Conservation (phyloP, 176 grass and related monocot species). For the Metroxylon sagu region DNA sequence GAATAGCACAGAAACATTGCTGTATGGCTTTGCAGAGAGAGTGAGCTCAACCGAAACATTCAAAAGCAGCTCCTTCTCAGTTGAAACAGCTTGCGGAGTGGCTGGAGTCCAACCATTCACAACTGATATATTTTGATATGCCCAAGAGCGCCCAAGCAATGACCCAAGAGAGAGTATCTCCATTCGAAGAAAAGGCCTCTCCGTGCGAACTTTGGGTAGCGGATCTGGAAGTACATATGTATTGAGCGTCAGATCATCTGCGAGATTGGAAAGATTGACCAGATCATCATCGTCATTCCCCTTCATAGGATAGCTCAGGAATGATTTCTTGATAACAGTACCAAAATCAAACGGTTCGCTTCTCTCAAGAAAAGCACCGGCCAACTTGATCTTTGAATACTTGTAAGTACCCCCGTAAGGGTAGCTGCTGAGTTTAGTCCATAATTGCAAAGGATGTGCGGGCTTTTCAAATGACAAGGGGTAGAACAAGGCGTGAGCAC, state of each 20-base stretch:
- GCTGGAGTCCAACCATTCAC: not conserved
- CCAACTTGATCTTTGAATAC: conserved; percentile 46
- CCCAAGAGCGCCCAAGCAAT: conserved; percentile 39
- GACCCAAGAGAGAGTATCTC: conserved; percentile 59
- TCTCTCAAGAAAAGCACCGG: conserved; percentile 37
- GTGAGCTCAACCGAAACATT: conserved; percentile 41
- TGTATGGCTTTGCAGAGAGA: conserved; percentile 2
- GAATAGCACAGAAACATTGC: conserved; percentile 24
- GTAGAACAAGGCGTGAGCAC: conserved; percentile 11
- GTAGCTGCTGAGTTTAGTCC: conserved; percentile 29
- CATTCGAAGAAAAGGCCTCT: conserved; percentile 49
- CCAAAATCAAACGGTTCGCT: conserved; percentile 60
- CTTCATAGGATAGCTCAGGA: conserved; percentile 65
- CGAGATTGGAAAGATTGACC: conserved; percentile 30
- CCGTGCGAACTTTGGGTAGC: conserved; percentile 24
- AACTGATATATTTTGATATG: not conserved
- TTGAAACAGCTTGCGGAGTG: not conserved
- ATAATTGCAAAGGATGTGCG: conserved; percentile 43
- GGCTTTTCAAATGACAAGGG: conserved; percentile 45
- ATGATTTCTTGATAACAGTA: conserved; percentile 57
- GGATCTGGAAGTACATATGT: conserved; percentile 34
- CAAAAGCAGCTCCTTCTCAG: conserved; percentile 2
- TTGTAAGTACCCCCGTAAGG: conserved; percentile 28
- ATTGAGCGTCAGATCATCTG: conserved; percentile 52
- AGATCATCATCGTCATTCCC: conserved; percentile 2